phyloP scores from a whole-genome alignment of 768 basidiomycete genomes.

The Ramaria sp. region DNA sequence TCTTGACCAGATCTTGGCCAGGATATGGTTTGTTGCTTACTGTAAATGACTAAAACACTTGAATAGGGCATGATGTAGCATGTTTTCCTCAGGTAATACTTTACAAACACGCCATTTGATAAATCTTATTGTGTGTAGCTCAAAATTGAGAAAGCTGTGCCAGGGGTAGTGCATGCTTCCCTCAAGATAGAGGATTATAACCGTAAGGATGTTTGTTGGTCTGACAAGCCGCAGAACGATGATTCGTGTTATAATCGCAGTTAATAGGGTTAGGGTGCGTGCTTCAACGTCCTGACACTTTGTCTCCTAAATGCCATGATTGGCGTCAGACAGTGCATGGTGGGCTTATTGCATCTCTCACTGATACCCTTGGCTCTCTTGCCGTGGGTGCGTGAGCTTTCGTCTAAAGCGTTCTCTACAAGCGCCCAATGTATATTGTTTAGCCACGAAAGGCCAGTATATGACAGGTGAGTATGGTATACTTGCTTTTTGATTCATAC shows the following conservation, averaged over 20 bases:
- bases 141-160: conserved; percentile 51
- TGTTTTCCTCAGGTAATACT: conserved; percentile 66
- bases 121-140: conserved; percentile 31
- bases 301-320: not conserved
- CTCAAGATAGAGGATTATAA: conserved; percentile 69
- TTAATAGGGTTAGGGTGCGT: conserved; percentile 74
- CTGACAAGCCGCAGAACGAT: not conserved
- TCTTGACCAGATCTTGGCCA: not conserved
- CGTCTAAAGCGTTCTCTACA: not conserved
- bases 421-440: not conserved
- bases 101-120: not conserved
- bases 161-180: conserved; percentile 59
- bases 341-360: conserved; percentile 70
- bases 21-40: too few species aligned
- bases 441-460: conserved; percentile 64
- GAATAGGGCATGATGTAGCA: conserved; percentile 62
- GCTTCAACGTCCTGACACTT: not conserved
- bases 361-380: conserved; percentile 76
- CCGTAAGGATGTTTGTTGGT: conserved; percentile 30
- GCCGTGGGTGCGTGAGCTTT: conserved; percentile 33
- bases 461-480: conserved; percentile 46
- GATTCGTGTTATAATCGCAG: conserved; percentile 24
- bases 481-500: not conserved
- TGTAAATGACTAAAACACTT: conserved; percentile 4
- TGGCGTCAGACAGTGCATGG: conserved; percentile 52